A percentile compares a stretch with the other conserved stretches of the same genome.
These are phyloP conservation scores for Immersiella caudata DNA, from an alignment of 495 filamentous ascomycete genomes.

Conservation along the genomic window DNA sequence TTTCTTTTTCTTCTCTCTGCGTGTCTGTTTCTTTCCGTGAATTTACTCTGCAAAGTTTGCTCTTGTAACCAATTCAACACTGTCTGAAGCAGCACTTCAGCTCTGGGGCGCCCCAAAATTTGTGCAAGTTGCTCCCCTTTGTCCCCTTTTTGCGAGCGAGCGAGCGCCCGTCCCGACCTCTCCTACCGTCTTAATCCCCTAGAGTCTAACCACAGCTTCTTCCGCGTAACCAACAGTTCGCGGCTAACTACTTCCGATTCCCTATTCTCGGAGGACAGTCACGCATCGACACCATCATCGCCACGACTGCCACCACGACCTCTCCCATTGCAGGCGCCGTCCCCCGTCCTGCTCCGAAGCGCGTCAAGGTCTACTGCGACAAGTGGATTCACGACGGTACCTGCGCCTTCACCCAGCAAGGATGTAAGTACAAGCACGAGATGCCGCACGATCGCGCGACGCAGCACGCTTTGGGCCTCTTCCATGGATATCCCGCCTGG, in stretches of 20 bases:
- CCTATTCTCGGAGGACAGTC: conserved; percentile 17
- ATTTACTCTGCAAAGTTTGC: no score
- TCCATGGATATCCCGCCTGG: conserved; percentile 55
- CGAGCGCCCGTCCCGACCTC: neutral
- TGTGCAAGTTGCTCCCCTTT: no score
- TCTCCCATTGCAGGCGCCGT: conserved; percentile 30
- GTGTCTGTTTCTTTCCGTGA: neutral
- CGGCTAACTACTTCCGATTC: conserved; percentile 21
- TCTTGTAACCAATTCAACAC: no score
- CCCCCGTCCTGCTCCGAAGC: conserved; percentile 33
- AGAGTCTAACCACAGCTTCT: conserved; percentile 6
- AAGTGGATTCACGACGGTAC: conserved; percentile 84
- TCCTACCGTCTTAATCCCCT: neutral
- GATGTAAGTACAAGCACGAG: conserved; percentile 84
- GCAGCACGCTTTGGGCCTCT: conserved; percentile 64
- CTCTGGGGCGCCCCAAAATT: no score
- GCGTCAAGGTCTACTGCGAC: conserved; percentile 75
- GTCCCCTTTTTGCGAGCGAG: neutral
- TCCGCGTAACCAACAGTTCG: conserved; percentile 11
- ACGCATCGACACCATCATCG: conserved; percentile 32
- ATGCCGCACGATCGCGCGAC: conserved; percentile 69
- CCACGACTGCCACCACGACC: conserved; percentile 24
- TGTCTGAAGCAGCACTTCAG: no score
- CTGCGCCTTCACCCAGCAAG: conserved; percentile 82
- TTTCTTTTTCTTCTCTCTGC: conserved; percentile 8